Evolutionary conservation across 441 rosid genomes (phyloP).

Genomic region (Gossypium trilobum): DNA sequence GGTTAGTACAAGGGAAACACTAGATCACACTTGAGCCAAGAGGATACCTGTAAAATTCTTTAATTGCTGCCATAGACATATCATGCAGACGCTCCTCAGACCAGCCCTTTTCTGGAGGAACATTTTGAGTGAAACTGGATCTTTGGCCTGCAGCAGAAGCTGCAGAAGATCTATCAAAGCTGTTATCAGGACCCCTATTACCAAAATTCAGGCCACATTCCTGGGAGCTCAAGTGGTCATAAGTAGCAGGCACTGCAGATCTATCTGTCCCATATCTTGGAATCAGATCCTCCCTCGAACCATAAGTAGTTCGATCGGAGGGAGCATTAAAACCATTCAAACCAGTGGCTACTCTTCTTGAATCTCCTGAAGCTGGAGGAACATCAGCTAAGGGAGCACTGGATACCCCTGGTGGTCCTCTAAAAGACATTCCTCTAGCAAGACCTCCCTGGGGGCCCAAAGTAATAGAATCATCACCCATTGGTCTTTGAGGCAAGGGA

Average conservation of each 20-base stretch:
- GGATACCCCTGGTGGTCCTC: slow-evolving; percentile 45
- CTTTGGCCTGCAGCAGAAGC: slow-evolving; percentile 41
- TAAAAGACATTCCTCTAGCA: slow-evolving; percentile 9
- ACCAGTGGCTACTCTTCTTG: slow-evolving; percentile 49
- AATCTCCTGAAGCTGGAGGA: slow-evolving; percentile 42
- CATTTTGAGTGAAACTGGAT: slow-evolving; percentile 29
- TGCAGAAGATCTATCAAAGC: slow-evolving; percentile 50
- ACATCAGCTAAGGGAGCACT: slow-evolving; percentile 36
- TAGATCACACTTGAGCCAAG: slow-evolving; percentile 12
- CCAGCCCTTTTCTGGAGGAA: slow-evolving; percentile 40
- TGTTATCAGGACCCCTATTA: slow-evolving; percentile 38
- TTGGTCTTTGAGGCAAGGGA: slow-evolving; percentile 64
- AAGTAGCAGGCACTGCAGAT: slow-evolving; percentile 38
- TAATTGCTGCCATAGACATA: slow-evolving; percentile 68
- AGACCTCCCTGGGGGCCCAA: slow-evolving; percentile 27
- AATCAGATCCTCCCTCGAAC: slow-evolving; percentile 41
- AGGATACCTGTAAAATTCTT: slow-evolving; percentile 81
- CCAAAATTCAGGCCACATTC: slow-evolving; percentile 44
- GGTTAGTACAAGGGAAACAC: slow-evolving; percentile 1
- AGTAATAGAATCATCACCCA: slow-evolving; percentile 69
- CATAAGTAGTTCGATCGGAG: slow-evolving; percentile 33
- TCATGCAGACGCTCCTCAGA: slow-evolving; percentile 54
- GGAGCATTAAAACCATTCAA: slow-evolving; percentile 48
- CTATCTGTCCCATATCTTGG: slow-evolving; percentile 44
- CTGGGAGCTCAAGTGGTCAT: slow-evolving; percentile 41